phyloP scores from a whole-genome alignment of 2,329 filamentous ascomycete species.

The Zymoseptoria crescenta region DNA sequence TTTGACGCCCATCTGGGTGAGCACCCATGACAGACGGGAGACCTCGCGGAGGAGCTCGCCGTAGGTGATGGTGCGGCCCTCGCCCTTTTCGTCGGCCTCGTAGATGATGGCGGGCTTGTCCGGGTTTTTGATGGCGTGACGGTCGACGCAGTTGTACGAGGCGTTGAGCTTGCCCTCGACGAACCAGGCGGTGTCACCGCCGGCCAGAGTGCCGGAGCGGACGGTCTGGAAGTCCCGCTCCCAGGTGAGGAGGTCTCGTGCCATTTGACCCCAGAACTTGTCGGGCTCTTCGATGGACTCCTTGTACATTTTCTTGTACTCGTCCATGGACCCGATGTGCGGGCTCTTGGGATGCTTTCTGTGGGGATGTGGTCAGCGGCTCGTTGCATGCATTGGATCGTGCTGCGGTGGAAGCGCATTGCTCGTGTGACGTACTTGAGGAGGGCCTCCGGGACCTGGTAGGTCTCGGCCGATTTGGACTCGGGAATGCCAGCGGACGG shows the following conservation, averaged over 20 bases:
- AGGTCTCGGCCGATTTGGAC: slow-evolving; percentile 22
- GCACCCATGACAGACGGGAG: slow-evolving; percentile 73
- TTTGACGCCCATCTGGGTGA: slow-evolving; percentile 92
- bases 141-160: slow-evolving; percentile 94
- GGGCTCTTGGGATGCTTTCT: slow-evolving; percentile 55
- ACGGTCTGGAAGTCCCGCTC: slow-evolving; percentile 88
- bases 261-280: slow-evolving; percentile 81
- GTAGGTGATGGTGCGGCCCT: slow-evolving; percentile 87
- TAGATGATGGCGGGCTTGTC: slow-evolving; percentile 95
- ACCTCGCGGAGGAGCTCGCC: slow-evolving; percentile 89
- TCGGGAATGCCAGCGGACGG: slow-evolving; percentile 20
- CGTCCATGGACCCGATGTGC: slow-evolving; percentile 51
- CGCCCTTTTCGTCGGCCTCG: slow-evolving; percentile 83
- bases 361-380: slow-evolving; percentile 11
- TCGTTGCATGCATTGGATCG: neutral
- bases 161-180: slow-evolving; percentile 89
- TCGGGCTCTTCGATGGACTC: slow-evolving; percentile 86
- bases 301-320: slow-evolving; percentile 59
- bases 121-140: slow-evolving; percentile 91
- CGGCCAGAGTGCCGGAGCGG: slow-evolving; percentile 62
- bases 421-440: slow-evolving; percentile 30
- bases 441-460: slow-evolving; percentile 29
- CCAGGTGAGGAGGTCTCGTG: slow-evolving; percentile 85
- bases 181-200: slow-evolving; percentile 91
- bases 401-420: neutral